Base-by-base conservation (phyloP, 208 protist species). In the Vickermania ingenoplastis region DNA sequence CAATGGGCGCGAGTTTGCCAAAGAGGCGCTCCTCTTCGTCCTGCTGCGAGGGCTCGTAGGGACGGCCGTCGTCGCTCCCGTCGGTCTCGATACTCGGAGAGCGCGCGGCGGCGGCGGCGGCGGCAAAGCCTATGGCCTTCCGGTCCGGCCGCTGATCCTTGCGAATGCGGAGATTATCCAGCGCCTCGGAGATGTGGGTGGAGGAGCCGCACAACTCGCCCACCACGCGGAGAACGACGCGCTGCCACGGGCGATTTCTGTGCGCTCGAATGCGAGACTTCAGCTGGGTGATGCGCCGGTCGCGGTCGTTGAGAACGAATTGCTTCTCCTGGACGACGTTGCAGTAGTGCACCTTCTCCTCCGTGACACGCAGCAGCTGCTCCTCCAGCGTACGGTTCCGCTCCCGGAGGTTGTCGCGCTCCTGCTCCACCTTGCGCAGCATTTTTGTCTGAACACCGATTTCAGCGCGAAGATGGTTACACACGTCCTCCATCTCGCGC, bases 201-300 rank as follows among this genome's bases (percentile, higher is more conserved):
- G 79, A 87, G 13, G 69, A 74, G 30, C 73, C 75, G 55, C 82
- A 88, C 7, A 89, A 29, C 25, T 91, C 85, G 0, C 85, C 84
- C 45, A 92, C 61, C 1, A 92, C 69, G 52, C 88, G 82, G 59
- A 95, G 55, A 28, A 89, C 60, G 22, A 73, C 72, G 22, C 67
- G 67, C 62, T 92, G 84, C 85, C 88, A 95, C 24, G 84, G 88
- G 11, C 88, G 77, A 31, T 84, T 71, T 22, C 75, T 66, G 57
- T 95, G 84, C 21, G 79, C 82, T 22, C 88, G 88, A 27, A 95
- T 60, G 22, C 85, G 79, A 21, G 82, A 89, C 58, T 88, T 91
- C 41, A 92, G 74, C 60, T 85, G 88, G 1, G 52, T 50, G 26
- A 92, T 79, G 21, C 67, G 73, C 2, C 78, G 70, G 23, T 81